These are phyloP conservation scores for Sporothrix brasiliensis DNA, from an alignment of 2,329 filamentous ascomycete species.

Conservation along the genomic window DNA sequence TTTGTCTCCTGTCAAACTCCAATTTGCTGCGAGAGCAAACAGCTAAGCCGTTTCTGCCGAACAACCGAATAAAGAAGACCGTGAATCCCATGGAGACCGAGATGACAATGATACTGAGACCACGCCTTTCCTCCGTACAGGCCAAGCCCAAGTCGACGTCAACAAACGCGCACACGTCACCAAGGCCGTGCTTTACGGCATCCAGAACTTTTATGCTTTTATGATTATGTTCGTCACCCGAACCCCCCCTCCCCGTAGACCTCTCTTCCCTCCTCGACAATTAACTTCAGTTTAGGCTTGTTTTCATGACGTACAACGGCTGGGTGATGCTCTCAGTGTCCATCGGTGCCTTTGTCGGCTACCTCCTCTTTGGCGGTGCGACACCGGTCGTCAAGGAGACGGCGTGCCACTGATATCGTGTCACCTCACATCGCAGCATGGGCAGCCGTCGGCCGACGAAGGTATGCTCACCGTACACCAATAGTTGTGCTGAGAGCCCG, in stretches of 20 bases:
- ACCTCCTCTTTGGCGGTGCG: conserved; percentile 74
- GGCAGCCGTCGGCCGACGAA: background rate
- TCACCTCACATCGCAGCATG: background rate
- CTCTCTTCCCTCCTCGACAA: background rate
- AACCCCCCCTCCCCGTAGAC: background rate
- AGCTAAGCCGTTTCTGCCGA: conserved; percentile 29
- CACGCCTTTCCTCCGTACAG: conserved; percentile 69
- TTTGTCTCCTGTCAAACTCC: background rate
- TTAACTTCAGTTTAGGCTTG: conserved; percentile 69
- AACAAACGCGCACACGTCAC: conserved; percentile 72
- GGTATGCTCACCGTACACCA: background rate
- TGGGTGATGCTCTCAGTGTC: conserved; percentile 94
- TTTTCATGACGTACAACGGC: conserved; percentile 99
- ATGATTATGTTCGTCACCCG: conserved; percentile 87
- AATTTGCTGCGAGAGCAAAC: conserved; percentile 23
- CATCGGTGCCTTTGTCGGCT: conserved; percentile 85
- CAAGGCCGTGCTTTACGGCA: conserved; percentile 81
- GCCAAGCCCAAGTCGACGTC: conserved; percentile 65
- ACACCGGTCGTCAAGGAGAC: conserved; percentile 78
- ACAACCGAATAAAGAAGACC: conserved; percentile 22
- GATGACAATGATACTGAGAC: conserved; percentile 60
- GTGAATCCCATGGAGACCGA: conserved; percentile 25
- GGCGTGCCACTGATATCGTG: conserved; percentile 73
- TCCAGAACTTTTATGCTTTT: conserved; percentile 98
- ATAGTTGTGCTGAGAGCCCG: background rate